These are phyloP conservation scores for Penicillium aurantiogriseum DNA, from an alignment of 2,329 filamentous ascomycete genomes.

Conservation along the genomic window DNA sequence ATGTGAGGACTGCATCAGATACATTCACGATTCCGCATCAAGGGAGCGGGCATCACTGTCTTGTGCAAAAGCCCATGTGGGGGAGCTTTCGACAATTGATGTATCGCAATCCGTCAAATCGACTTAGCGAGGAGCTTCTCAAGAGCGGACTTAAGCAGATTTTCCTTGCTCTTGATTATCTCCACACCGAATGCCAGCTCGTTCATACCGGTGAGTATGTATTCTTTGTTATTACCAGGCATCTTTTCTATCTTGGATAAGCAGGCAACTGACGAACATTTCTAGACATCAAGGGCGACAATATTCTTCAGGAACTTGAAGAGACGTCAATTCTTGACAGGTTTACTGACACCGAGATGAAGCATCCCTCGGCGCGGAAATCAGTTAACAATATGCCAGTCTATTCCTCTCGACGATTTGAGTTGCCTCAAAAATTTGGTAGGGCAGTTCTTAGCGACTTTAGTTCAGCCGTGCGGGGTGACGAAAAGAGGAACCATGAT, in stretches of 20 bases:
- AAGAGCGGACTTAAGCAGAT: conserved; percentile 10
- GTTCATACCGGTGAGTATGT: neutral
- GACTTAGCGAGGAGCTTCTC: conserved; percentile 2
- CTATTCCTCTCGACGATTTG: neutral
- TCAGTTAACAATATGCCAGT: neutral
- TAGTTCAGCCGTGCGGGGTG: conserved; percentile 37
- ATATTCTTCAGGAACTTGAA: neutral
- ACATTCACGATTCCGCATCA: conserved; percentile 32
- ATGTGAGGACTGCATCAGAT: conserved; percentile 7
- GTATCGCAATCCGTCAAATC: neutral
- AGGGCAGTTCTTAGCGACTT: conserved; percentile 40
- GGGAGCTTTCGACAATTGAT: conserved; percentile 23
- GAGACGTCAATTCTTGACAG: neutral
- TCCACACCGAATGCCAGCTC: conserved; percentile 14
- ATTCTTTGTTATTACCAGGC: neutral
- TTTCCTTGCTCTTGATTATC: conserved; percentile 12
- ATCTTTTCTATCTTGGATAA: neutral
- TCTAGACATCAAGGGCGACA: neutral
- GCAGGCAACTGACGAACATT: neutral
- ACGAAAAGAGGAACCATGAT: conserved; percentile 44
- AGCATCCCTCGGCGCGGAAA: neutral
- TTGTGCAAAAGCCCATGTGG: conserved; percentile 40
- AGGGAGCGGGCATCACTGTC: conserved; percentile 29
- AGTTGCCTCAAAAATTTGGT: neutral
- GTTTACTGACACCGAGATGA: neutral